A percentile compares a stretch with the other conserved stretches of the same genome.
Conservation (phyloP, 2,329 filamentous ascomycete genomes). For the Aspergillus flavus region DNA sequence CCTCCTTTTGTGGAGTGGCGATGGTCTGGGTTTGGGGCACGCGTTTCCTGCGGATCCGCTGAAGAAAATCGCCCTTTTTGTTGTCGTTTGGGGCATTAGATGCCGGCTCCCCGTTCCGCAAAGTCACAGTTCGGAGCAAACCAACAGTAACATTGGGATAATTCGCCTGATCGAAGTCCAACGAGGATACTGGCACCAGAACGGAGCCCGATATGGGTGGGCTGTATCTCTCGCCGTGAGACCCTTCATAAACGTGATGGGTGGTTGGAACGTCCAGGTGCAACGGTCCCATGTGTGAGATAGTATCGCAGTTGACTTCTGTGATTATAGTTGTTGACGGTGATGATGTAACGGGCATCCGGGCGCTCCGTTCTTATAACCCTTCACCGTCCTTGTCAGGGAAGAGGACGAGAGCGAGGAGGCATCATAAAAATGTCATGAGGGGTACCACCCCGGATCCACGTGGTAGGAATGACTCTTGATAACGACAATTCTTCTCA, state of each 20-base stretch:
- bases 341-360: background rate
- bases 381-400: background rate
- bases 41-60: background rate
- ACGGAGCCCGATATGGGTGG: background rate
- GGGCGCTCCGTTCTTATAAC: background rate
- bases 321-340: background rate
- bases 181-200: background rate
- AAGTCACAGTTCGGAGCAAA: background rate
- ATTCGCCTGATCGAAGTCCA: background rate
- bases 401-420: background rate
- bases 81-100: background rate
- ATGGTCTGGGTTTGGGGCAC: background rate
- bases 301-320: background rate
- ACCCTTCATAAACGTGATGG: background rate
- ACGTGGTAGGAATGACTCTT: background rate
- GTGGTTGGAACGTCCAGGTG: background rate
- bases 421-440: background rate
- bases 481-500: background rate
- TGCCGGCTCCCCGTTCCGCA: background rate
- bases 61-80: background rate
- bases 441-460: background rate
- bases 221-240: background rate
- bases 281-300: background rate
- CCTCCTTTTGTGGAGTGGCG: background rate
- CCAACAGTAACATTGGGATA: background rate